phyloP scores from a whole-genome alignment of 768 basidiomycete species.

The Boletus rex-veris region DNA sequence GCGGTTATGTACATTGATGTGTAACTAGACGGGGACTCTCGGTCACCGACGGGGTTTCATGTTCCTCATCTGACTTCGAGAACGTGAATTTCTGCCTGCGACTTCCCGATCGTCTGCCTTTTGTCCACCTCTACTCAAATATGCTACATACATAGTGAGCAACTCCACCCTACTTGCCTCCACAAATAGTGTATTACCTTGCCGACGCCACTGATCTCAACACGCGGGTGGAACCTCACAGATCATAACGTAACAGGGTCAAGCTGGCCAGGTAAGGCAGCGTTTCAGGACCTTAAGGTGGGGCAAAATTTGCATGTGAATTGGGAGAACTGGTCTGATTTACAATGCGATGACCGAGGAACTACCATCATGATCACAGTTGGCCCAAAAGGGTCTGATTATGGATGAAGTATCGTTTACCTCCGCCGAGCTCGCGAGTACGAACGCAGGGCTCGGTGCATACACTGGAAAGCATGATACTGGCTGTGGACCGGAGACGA shows the following conservation, averaged over 20 bases:
- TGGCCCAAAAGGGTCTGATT: neutral
- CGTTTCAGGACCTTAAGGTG: neutral
- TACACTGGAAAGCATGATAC: neutral
- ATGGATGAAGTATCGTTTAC: neutral
- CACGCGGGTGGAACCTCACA: neutral
- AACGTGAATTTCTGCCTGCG: neutral
- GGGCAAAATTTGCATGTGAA: neutral
- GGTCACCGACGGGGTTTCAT: neutral
- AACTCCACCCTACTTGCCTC: neutral
- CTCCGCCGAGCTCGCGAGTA: neutral
- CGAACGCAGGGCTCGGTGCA: neutral
- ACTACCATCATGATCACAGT: neutral
- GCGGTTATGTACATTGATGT: slow-evolving; percentile 4
- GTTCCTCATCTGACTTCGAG: neutral
- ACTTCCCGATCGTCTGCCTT: neutral
- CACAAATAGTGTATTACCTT: slow-evolving; percentile 2
- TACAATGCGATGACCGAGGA: neutral
- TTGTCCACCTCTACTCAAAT: neutral
- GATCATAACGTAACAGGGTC: slow-evolving; percentile 11
- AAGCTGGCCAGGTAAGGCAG: neutral
- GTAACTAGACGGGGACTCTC: slow-evolving; percentile 2
- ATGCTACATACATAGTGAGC: neutral
- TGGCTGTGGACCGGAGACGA: slow-evolving; percentile 6
- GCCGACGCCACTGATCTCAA: slow-evolving; percentile 13
- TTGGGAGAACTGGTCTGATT: neutral